These are phyloP conservation scores for Arthrobotrys entomopaga DNA, from an alignment of 2,329 filamentous ascomycete genomes.

Conservation along the genomic window DNA sequence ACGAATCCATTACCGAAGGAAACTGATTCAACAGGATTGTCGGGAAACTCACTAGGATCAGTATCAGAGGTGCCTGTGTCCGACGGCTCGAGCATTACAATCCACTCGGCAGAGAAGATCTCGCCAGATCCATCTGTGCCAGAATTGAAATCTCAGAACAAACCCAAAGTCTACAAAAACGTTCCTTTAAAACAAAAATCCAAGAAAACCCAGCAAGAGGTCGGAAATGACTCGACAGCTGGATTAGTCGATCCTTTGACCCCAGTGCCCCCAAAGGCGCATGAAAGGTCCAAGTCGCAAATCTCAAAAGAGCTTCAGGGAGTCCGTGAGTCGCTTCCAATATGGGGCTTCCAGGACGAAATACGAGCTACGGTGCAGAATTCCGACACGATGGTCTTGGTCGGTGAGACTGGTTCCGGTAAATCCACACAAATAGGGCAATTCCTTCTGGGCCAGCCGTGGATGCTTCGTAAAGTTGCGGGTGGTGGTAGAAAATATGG, in stretches of 20 bases:
- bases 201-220: conserved; percentile 25
- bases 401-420: conserved; percentile 94
- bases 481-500: conserved; percentile 69
- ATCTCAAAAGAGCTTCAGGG: conserved; percentile 46
- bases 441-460: conserved; percentile 80
- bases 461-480: conserved; percentile 72
- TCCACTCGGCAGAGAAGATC: conserved; percentile 17
- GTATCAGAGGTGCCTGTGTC: conserved; percentile 22
- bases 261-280: conserved; percentile 24
- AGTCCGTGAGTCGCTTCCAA: conserved; percentile 76
- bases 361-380: conserved; percentile 74
- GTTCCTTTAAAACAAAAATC: conserved; percentile 20
- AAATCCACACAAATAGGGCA: conserved; percentile 98
- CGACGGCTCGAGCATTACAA: conserved; percentile 28
- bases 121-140: conserved; percentile 14
- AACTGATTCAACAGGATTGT: conserved; percentile 24
- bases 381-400: conserved; percentile 81
- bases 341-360: conserved; percentile 77
- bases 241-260: conserved; percentile 49
- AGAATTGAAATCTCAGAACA: background rate
- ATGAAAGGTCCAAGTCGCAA: conserved; percentile 31
- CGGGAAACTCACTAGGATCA: conserved; percentile 22
- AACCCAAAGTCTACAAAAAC: conserved; percentile 36
- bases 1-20: conserved; percentile 7
- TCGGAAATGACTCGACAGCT: conserved; percentile 44